A percentile compares a stretch with the other conserved stretches of the same genome.
These are phyloP conservation scores for Ochetophila trinervis DNA, from an alignment of 306 rosid genomes.

Conservation along the genomic window DNA sequence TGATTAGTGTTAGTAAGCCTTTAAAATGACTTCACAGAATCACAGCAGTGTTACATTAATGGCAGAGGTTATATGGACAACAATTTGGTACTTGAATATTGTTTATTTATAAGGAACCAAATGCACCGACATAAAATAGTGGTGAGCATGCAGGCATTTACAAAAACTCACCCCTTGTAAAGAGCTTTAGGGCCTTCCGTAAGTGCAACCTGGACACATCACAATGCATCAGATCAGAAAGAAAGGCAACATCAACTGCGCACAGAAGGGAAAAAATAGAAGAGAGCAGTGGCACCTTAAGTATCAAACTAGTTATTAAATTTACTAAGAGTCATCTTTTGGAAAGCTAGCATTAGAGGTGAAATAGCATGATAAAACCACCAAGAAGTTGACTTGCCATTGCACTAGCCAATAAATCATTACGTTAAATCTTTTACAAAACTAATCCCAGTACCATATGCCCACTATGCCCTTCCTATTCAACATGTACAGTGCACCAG, in stretches of 20 bases:
- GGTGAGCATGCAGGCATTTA: background rate
- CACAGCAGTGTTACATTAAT: too few species aligned
- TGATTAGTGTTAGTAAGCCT: too few species aligned
- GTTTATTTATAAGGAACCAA: background rate
- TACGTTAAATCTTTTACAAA: background rate
- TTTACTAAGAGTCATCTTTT: background rate
- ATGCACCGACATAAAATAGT: background rate
- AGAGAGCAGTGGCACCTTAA: background rate
- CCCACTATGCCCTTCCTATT: background rate
- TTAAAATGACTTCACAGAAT: too few species aligned
- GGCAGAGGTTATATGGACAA: too few species aligned
- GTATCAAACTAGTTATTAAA: too few species aligned
- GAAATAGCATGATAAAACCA: background rate
- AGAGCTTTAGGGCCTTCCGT: slow-evolving; percentile 88
- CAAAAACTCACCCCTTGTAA: slow-evolving; percentile 84
- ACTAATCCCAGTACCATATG: background rate
- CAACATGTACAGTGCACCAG: too few species aligned
- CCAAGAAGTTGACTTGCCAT: background rate
- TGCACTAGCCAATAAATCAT: background rate
- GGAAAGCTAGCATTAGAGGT: background rate
- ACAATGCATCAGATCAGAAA: slow-evolving; percentile 20
- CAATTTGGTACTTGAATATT: too few species aligned
- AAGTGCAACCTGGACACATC: slow-evolving; percentile 55
- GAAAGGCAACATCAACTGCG: background rate
- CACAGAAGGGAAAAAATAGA: background rate